A percentile compares a stretch with the other conserved stretches of the same genome.
These are phyloP conservation scores for Mucor velutinosus DNA, from an alignment of 371 early-diverging fungal genomes.

Conservation along the genomic window DNA sequence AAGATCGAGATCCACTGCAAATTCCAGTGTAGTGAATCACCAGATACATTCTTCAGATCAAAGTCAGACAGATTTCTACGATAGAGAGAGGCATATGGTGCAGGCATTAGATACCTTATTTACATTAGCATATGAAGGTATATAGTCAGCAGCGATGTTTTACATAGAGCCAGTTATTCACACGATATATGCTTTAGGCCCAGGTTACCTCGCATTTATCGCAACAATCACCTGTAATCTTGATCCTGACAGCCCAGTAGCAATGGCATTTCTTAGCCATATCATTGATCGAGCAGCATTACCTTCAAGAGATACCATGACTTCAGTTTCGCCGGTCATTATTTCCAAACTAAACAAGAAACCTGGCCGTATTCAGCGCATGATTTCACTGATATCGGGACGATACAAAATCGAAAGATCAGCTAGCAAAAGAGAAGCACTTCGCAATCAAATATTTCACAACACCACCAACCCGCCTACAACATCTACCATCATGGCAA, in stretches of 20 bases:
- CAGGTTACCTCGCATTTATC: slow-evolving; percentile 43
- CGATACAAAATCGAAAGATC: slow-evolving; percentile 15
- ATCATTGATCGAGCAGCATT: slow-evolving; percentile 58
- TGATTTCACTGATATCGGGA: slow-evolving; percentile 21
- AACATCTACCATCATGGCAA: background rate
- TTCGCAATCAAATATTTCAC: slow-evolving; percentile 10
- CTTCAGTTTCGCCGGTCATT: slow-evolving; percentile 33
- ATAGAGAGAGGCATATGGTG: slow-evolving; percentile 31
- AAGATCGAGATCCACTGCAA: slow-evolving; percentile 4
- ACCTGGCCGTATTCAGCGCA: slow-evolving; percentile 24
- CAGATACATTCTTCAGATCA: slow-evolving; percentile 1
- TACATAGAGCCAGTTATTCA: background rate
- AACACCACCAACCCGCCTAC: background rate
- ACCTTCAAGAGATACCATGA: slow-evolving; percentile 52
- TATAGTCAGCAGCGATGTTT: background rate
- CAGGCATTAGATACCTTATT: slow-evolving; percentile 26
- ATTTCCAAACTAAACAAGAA: slow-evolving; percentile 30
- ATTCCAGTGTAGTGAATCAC: background rate
- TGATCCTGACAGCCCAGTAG: slow-evolving; percentile 51
- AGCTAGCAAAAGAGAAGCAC: slow-evolving; percentile 8
- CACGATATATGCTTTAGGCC: slow-evolving; percentile 11
- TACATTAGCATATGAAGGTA: slow-evolving; percentile 24
- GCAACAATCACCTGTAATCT: slow-evolving; percentile 29
- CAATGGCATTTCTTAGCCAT: slow-evolving; percentile 60
- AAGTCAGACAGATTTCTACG: slow-evolving; percentile 18